Evolutionary conservation across 257 asterid genomes (phyloP).

Genomic region (Fraxinus cuspidata): DNA sequence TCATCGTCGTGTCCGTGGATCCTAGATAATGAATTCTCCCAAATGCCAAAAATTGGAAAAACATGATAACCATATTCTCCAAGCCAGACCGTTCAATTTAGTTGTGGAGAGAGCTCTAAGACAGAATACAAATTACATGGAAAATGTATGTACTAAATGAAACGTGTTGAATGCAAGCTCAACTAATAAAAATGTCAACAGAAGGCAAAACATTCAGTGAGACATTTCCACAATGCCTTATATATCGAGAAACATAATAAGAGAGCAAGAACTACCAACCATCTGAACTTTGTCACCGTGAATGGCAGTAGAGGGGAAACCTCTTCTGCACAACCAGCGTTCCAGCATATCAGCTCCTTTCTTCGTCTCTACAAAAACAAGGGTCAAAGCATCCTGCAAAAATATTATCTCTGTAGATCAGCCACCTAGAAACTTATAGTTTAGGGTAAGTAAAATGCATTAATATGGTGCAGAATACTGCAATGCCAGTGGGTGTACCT

Average conservation of each 20-base stretch:
- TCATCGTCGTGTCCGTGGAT: no score
- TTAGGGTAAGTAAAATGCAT: neutral
- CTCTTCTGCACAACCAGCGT: constrained; percentile 48
- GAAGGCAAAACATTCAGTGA: neutral
- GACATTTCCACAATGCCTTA: neutral
- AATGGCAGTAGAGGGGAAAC: constrained; percentile 64
- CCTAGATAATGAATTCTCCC: no score
- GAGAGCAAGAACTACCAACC: constrained; percentile 37
- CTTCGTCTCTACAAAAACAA: constrained; percentile 80
- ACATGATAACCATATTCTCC: neutral
- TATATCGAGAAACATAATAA: neutral
- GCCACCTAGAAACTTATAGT: neutral
- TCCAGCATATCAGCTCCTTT: constrained; percentile 72
- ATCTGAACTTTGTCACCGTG: constrained; percentile 83
- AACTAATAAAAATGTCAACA: neutral
- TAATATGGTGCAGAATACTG: neutral
- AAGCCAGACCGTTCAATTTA: neutral
- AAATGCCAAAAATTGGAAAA: neutral
- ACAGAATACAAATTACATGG: neutral
- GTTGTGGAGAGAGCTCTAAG: neutral
- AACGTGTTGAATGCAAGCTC: neutral
- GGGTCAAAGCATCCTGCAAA: constrained; percentile 51
- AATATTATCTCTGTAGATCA: neutral
- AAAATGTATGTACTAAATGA: neutral
- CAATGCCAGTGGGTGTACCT: constrained; percentile 36